Percentiles rank a stretch among this genome's conserved stretches.
Evolutionary conservation across 2,329 filamentous ascomycete genomes (phyloP).

Genomic region (Trichoderma hamatum): DNA sequence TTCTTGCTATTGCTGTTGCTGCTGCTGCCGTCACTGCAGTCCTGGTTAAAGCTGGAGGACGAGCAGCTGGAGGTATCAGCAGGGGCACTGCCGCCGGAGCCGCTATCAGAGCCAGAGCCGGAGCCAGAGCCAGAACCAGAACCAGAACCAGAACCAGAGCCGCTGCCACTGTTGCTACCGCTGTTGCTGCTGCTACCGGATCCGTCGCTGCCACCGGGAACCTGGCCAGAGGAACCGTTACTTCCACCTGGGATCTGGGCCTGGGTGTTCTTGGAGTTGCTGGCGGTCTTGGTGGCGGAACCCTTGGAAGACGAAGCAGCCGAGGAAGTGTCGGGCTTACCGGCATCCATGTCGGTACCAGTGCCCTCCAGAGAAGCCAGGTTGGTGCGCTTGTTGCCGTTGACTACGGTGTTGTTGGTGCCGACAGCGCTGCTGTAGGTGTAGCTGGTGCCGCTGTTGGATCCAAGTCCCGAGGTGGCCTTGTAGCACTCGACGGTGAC

Average conservation of each 20-base stretch:
- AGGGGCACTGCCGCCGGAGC: slow-evolving; percentile 28
- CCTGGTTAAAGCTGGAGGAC: slow-evolving; percentile 46
- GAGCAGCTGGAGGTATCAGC: slow-evolving; percentile 41
- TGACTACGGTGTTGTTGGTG: slow-evolving; percentile 76
- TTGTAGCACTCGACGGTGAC: slow-evolving; percentile 88
- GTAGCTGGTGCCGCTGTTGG: slow-evolving; percentile 72
- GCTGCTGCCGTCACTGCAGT: slow-evolving; percentile 39
- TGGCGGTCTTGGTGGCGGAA: slow-evolving; percentile 29
- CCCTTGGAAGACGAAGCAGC: neutral
- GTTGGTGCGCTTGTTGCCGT: slow-evolving; percentile 73
- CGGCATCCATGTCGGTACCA: slow-evolving; percentile 69
- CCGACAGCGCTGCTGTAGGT: slow-evolving; percentile 67
- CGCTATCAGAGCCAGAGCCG: slow-evolving; percentile 31
- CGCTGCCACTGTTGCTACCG: neutral
- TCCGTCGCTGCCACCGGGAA: slow-evolving; percentile 30
- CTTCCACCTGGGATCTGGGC: slow-evolving; percentile 39
- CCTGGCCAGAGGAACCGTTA: slow-evolving; percentile 33
- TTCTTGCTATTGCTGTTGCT: slow-evolving; percentile 38
- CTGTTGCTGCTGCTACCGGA: slow-evolving; percentile 9
- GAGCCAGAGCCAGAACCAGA: slow-evolving; percentile 22
- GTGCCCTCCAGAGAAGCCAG: slow-evolving; percentile 81
- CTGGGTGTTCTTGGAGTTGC: slow-evolving; percentile 32
- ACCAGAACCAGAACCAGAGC: slow-evolving; percentile 29
- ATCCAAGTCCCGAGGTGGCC: slow-evolving; percentile 61
- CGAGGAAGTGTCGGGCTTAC: slow-evolving; percentile 34